These are phyloP conservation scores for Didymella pinodella DNA, from an alignment of 2,329 filamentous ascomycete species.

Conservation along the genomic window DNA sequence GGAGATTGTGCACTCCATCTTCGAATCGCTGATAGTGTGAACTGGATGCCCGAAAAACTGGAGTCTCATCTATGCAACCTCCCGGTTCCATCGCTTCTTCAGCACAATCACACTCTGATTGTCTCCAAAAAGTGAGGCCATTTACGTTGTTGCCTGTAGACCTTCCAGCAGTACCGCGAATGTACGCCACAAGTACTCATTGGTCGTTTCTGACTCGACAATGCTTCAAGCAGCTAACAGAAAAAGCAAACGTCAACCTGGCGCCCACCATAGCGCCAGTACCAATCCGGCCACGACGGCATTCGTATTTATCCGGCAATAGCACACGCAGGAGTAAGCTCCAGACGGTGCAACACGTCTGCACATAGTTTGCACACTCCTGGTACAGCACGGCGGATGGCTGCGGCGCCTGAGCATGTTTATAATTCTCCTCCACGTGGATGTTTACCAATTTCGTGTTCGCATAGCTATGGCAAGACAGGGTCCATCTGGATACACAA, in stretches of 20 bases:
- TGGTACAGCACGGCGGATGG: neutral
- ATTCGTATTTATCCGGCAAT: constrained; percentile 11
- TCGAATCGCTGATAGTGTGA: neutral
- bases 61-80: neutral
- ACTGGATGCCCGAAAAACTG: neutral
- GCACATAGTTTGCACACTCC: constrained; percentile 6
- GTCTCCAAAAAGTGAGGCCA: neutral
- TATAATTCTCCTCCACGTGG: constrained; percentile 10
- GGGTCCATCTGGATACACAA: neutral
- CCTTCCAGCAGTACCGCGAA: constrained; percentile 2
- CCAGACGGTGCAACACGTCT: constrained; percentile 1
- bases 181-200: constrained; percentile 16
- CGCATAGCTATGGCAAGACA: constrained; percentile 8
- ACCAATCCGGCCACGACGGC: constrained; percentile 8
- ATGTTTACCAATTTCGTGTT: neutral
- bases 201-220: constrained; percentile 16
- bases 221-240: constrained; percentile 17
- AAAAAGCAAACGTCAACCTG: constrained; percentile 16
- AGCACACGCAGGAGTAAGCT: neutral
- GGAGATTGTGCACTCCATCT: neutral
- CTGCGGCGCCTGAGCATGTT: constrained; percentile 6
- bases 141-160: constrained; percentile 2
- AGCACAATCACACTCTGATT: neutral
- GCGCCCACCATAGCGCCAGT: constrained; percentile 11
- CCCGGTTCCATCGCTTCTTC: neutral